Percentiles rank a stretch among this genome's conserved stretches.
These are phyloP conservation scores for Candida tallmaniae DNA, from an alignment of 805 yeast species.

Conservation along the genomic window DNA sequence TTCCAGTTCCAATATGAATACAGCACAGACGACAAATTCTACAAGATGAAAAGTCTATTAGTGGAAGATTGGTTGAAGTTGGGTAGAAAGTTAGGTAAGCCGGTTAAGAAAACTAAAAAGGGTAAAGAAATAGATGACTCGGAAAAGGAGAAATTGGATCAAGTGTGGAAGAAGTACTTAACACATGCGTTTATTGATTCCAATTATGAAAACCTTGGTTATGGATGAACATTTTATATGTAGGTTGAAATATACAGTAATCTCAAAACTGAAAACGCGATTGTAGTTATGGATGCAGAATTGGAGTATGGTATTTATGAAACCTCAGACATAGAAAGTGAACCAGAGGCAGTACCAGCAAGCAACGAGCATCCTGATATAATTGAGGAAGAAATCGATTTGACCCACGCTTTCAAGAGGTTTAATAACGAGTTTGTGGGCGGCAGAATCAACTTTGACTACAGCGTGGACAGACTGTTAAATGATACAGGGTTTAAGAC, in stretches of 20 bases:
- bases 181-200: constrained; percentile 60
- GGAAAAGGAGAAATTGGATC: constrained; percentile 23
- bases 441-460: constrained; percentile 36
- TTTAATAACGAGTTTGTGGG: constrained; percentile 12
- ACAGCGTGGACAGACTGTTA: constrained; percentile 19
- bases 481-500: constrained; percentile 20
- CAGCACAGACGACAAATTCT: constrained; percentile 58
- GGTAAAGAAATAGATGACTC: constrained; percentile 6
- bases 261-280: neutral
- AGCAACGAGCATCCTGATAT: constrained; percentile 7
- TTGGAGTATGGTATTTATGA: constrained; percentile 34
- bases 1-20: constrained; percentile 66
- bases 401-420: constrained; percentile 5
- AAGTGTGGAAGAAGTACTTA: constrained; percentile 54
- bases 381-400: constrained; percentile 16
- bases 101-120: constrained; percentile 19
- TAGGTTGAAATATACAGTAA: neutral
- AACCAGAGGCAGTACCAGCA: constrained; percentile 6
- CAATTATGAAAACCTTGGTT: constrained; percentile 54
- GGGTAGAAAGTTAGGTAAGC: constrained; percentile 50
- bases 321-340: constrained; percentile 43
- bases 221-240: constrained; percentile 21
- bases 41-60: constrained; percentile 48
- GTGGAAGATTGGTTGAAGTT: constrained; percentile 60
- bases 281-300: neutral